Conservation (phyloP, 495 filamentous ascomycete species). For the Hyaloscypha bicolor region DNA sequence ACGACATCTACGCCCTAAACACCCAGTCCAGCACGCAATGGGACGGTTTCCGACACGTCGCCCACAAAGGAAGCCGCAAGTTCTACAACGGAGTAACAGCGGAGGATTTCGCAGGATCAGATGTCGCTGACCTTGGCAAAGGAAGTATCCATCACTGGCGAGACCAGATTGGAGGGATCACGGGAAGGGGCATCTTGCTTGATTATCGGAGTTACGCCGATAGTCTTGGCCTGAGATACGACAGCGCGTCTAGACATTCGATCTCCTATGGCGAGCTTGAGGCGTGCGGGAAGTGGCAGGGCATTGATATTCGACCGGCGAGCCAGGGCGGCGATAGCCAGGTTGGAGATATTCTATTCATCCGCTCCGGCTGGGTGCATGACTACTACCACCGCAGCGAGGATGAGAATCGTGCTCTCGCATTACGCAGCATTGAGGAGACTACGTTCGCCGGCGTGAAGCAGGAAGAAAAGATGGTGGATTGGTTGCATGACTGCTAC, state of each 20-base stretch:
- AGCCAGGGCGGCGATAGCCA: constrained; percentile 62
- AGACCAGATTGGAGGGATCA: constrained; percentile 9
- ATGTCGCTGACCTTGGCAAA: constrained; percentile 43
- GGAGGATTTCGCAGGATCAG: constrained; percentile 54
- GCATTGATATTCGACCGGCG: constrained; percentile 48
- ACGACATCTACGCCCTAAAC: constrained; percentile 68
- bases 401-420: constrained; percentile 35
- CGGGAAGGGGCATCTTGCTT: constrained; percentile 49
- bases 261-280: constrained; percentile 57
- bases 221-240: constrained; percentile 49
- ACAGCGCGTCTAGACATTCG: constrained; percentile 36
- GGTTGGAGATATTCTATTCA: constrained; percentile 60
- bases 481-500: constrained; percentile 66
- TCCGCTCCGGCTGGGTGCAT: constrained; percentile 63
- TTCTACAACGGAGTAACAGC: constrained; percentile 50
- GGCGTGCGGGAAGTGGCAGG: constrained; percentile 52
- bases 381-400: constrained; percentile 51
- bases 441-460: constrained; percentile 49
- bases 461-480: constrained; percentile 57
- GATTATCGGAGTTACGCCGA: constrained; percentile 45
- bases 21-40: constrained; percentile 72
- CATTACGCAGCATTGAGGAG: background rate
- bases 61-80: constrained; percentile 42
- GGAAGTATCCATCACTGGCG: constrained; percentile 51
- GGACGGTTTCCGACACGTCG: constrained; percentile 66